phyloP scores from a whole-genome alignment of 2,329 filamentous ascomycete genomes.

The Pseudogymnoascus pannorum region DNA sequence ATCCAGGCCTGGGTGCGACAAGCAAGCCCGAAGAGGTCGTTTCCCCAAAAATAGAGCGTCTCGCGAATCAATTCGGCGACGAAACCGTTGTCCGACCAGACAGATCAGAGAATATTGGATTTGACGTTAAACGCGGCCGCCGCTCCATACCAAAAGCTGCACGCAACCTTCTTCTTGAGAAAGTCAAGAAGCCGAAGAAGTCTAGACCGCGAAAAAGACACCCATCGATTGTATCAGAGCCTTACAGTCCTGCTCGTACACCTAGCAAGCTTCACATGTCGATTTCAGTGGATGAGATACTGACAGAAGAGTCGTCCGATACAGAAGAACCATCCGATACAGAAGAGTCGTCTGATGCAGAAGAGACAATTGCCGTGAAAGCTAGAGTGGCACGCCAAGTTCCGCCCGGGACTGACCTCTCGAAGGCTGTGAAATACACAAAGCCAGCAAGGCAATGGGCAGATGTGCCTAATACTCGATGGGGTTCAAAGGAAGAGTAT shows the following conservation, averaged over 20 bases:
- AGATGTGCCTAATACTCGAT: neutral
- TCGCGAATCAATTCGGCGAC: neutral
- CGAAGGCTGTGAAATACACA: neutral
- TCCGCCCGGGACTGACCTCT: neutral
- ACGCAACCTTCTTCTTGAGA: neutral
- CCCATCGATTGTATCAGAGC: neutral
- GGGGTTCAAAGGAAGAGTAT: neutral
- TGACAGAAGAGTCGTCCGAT: neutral
- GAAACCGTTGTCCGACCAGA: neutral
- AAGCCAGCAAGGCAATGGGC: neutral
- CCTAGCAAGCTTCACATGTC: conserved; percentile 1
- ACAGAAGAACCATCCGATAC: too few relatives aligned
- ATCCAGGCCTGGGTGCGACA: neutral
- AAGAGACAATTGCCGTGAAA: neutral
- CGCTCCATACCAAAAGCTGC: neutral
- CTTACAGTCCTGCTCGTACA: neutral
- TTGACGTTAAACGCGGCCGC: neutral
- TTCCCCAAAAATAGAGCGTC: neutral
- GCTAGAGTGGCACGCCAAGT: conserved; percentile 1
- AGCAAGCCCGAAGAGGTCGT: neutral
- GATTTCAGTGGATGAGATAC: neutral
- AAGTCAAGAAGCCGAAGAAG: neutral
- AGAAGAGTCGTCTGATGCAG: too few relatives aligned
- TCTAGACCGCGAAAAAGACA: neutral
- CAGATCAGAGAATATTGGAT: neutral